A percentile compares a stretch with the other conserved stretches of the same genome.
phyloP scores from a whole-genome alignment of 345 rosid genomes.

The Trapa bicornis region DNA sequence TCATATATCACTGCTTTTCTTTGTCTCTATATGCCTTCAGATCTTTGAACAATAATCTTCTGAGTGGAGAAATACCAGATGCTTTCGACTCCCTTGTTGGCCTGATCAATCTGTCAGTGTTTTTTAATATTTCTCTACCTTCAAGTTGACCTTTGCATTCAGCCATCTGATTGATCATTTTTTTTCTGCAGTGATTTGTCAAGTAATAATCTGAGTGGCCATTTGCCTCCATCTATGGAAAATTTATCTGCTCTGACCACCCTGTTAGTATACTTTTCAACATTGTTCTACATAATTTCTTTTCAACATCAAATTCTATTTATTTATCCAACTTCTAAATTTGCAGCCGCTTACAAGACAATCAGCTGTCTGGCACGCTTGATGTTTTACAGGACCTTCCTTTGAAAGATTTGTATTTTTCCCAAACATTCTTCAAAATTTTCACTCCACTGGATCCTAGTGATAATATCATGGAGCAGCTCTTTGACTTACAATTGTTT shows the following conservation, averaged over 20 bases:
- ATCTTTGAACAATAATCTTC: constrained; percentile 63
- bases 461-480: not conserved
- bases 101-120: constrained; percentile 76
- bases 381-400: constrained; percentile 81
- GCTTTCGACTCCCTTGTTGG: constrained; percentile 50
- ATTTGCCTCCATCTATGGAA: constrained; percentile 66
- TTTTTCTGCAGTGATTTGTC: constrained; percentile 64
- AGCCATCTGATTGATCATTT: constrained; percentile 12
- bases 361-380: constrained; percentile 76
- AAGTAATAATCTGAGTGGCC: constrained; percentile 69
- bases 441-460: not conserved
- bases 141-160: constrained; percentile 5
- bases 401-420: constrained; percentile 62
- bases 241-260: constrained; percentile 51
- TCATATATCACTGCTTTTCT: not conserved
- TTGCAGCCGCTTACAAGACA: constrained; percentile 79
- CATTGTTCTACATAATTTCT: not conserved
- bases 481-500: constrained; percentile 8
- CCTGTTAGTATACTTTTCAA: constrained; percentile 39
- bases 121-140: constrained; percentile 7
- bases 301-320: not conserved
- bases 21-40: constrained; percentile 27
- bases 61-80: constrained; percentile 88
- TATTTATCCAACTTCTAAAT: constrained; percentile 23
- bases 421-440: constrained; percentile 12